phyloP scores from a whole-genome alignment of 2,329 filamentous ascomycete species.

The Pseudopithomyces maydicus region DNA sequence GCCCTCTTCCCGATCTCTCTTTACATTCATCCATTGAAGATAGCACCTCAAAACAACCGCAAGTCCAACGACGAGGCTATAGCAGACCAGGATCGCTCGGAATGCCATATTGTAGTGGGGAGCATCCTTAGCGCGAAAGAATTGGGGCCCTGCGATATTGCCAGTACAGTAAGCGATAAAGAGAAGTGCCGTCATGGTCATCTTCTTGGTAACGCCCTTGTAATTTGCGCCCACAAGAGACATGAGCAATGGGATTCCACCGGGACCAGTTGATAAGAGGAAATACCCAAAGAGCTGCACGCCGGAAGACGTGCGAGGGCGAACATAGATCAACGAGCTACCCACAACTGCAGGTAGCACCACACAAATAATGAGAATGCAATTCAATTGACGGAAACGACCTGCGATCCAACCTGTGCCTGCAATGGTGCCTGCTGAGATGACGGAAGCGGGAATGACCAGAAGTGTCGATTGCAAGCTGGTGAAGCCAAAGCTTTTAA shows the following conservation, averaged over 20 bases:
- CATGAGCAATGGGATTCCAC: conserved; percentile 23
- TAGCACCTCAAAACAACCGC: conserved; percentile 22
- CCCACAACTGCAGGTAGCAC: conserved; percentile 19
- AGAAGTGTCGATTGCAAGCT: conserved; percentile 43
- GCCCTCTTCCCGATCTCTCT: conserved; percentile 23
- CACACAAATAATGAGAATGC: conserved; percentile 20
- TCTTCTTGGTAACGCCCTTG: conserved; percentile 46
- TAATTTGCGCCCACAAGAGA: conserved; percentile 23
- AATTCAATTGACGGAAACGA: conserved; percentile 17
- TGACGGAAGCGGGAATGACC: conserved; percentile 22
- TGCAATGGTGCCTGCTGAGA: conserved; percentile 19
- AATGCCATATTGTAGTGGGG: conserved; percentile 26
- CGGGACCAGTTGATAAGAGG: conserved; percentile 26
- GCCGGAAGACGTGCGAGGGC: conserved; percentile 16
- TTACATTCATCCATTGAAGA: conserved; percentile 24
- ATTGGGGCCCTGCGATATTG: conserved; percentile 38
- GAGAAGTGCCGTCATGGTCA: conserved; percentile 42
- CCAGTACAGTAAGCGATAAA: conserved; percentile 44
- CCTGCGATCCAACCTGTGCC: conserved; percentile 22
- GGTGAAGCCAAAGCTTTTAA: conserved; percentile 53
- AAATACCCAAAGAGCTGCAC: conserved; percentile 29
- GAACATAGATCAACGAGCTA: conserved; percentile 18
- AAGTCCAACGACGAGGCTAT: conserved; percentile 40
- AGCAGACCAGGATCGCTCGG: conserved; percentile 37
- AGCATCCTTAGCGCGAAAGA: conserved; percentile 19